Base-by-base conservation (phyloP, 2,329 filamentous ascomycete genomes). In the Calonectria hongkongensis region DNA sequence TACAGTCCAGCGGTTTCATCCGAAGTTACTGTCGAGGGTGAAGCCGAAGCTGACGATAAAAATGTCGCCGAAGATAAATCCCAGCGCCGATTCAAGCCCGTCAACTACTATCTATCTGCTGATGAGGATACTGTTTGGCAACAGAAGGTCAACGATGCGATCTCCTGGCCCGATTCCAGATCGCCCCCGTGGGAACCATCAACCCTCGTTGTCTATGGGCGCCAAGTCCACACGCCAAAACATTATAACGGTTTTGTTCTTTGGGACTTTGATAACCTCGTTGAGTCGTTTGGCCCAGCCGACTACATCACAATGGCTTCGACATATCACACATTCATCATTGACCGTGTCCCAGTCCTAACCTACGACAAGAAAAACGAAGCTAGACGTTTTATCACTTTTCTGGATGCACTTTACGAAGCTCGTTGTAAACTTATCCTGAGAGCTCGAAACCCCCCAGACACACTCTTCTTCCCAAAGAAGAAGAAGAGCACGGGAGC, bases 221-320 rank as follows among this genome's bases (percentile, higher is more conserved):
- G 94, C 43, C 86, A 85, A 2, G 85, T 96, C 2, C 79, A 82
- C 1, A 88, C 95, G 3, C 91, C 92, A 1, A 86, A 86, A 4
- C 88, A 92, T 45, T 84, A 89, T 74, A 83, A 88, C 30, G 91
- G 92, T 21, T 84, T 89, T 1, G 89, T 91, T 0, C 87, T 88
- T 68, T 95, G 93, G 90, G 89, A 90, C 12, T 97, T 96, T 78
- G 79, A 87, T 16, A 89, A 93, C 43, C 88, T 96, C 1, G 95
- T 94, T 71, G 88, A 88, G 7, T 87, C 87, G 2, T 91, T 95
- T 54, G 94, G 94, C 0, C 94, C 94, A 1, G 94, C 94, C 33
- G 94, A 97, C 84, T 97, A 96, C 83, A 94, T 96, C 68, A 94
- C 93, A 1, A 89, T 97, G 81, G 94, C 94, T 1, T 95, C 94